Evolutionary conservation across 805 yeast species (phyloP), one percentile per base, ranked within the genome.

Genomic region (Tetrapisispora nanseiensis): DNA sequence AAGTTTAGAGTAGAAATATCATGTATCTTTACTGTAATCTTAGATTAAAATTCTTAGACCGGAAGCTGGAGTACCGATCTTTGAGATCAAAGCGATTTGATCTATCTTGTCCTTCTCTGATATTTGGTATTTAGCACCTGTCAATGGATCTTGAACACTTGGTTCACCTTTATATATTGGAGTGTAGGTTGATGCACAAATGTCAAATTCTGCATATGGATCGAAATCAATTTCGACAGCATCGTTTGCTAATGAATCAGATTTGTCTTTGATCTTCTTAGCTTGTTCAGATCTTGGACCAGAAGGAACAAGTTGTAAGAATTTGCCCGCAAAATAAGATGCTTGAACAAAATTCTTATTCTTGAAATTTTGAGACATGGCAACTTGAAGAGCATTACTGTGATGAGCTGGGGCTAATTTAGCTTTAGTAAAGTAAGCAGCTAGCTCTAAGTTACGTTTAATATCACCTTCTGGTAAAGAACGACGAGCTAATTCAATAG

Each of bases 241-340:
- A 66, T 94, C 97, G 41, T 79, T 76, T 2, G 94, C 83, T 48
- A 82, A 67, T 1, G 82, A 65, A 53, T 89, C 97, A 12, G 96
- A 79, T 55, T 76, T 80, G 20, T 78, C 70, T 66, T 85, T 86
- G 53, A 89, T 75, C 66, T 84, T 86, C 48, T 72, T 76, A 5
- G 96, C 97, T 62, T 82, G 86, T 42, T 87, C 96, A 13, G 89
- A 87, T 62, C 87, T 81, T 37, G 87, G 72, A 15, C 96, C 96
- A 15, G 76, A 60, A 1, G 82, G 53, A 44, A 78, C 75, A 40
- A 87, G 72, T 54, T 76, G 72, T 58, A 92, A 72, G 58, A 84
- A 81, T 65, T 86, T 89, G 19, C 74, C 70, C 0, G 98, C 97
- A 70, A 92, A 92, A 57, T 78, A 80, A 6, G 95, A 78, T 1